Conservation (phyloP, 1,139 yeast species). For the Sugiyamaella japonica region DNA sequence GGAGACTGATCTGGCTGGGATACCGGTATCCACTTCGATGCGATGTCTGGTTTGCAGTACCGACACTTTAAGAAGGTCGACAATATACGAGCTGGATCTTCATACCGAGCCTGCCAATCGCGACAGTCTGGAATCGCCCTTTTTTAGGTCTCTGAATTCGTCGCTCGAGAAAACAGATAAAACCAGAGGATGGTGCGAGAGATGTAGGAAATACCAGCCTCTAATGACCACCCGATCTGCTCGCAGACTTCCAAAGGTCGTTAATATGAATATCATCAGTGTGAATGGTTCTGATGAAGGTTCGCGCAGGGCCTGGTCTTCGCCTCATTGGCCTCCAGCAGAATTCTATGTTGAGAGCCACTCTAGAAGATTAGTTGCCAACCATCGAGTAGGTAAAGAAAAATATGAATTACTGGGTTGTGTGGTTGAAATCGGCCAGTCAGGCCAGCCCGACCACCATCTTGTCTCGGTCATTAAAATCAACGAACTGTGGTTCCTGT, state of each 20-base stretch:
- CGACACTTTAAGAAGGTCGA: constrained; percentile 18
- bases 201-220: constrained; percentile 51
- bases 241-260: constrained; percentile 60
- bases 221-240: constrained; percentile 43
- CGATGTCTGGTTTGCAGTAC: constrained; percentile 28
- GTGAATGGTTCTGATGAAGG: constrained; percentile 15
- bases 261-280: constrained; percentile 46
- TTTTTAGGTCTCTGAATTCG: constrained; percentile 56
- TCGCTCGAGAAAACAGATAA: constrained; percentile 54
- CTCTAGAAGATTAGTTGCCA: constrained; percentile 20
- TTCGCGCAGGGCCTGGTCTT: constrained; percentile 24
- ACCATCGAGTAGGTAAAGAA: constrained; percentile 18
- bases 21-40: constrained; percentile 22
- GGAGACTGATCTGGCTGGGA: constrained; percentile 18
- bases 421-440: constrained; percentile 41
- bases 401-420: constrained; percentile 41
- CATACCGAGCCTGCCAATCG: constrained; percentile 11
- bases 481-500: constrained; percentile 65
- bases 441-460: constrained; percentile 37
- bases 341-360: constrained; percentile 24
- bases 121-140: constrained; percentile 13
- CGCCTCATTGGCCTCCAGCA: constrained; percentile 29
- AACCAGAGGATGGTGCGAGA: constrained; percentile 52
- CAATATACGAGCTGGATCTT: constrained; percentile 20
- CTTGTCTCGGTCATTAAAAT: constrained; percentile 48